Evolutionary conservation across 2,329 filamentous ascomycete species (phyloP).

Genomic region (Escovopsis sp.): DNA sequence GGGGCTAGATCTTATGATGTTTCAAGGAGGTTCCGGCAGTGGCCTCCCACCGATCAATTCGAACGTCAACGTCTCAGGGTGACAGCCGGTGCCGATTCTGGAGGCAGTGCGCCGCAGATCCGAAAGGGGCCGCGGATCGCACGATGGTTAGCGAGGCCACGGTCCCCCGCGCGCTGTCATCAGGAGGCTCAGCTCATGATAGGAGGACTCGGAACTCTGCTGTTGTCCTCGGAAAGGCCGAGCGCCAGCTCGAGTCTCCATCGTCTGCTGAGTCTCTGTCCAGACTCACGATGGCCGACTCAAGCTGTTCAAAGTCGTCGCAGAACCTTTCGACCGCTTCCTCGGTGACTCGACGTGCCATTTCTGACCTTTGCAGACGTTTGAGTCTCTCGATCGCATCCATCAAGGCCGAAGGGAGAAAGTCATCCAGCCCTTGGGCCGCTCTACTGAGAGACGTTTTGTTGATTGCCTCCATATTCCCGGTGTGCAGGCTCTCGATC

Average conservation of each 20-base stretch:
- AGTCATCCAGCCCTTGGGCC: conserved; percentile 72
- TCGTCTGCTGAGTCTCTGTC: conserved; percentile 18
- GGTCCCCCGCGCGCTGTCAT: no score
- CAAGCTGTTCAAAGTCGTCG: conserved; percentile 57
- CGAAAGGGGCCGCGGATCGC: no score
- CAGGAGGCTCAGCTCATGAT: background rate
- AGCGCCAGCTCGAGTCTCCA: conserved; percentile 13
- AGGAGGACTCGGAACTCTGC: conserved; percentile 46
- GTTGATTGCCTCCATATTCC: conserved; percentile 9
- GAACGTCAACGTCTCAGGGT: no score
- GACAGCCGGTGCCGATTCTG: no score
- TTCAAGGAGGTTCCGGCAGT: no score
- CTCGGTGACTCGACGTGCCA: conserved; percentile 66
- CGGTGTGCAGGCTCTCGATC: conserved; percentile 38
- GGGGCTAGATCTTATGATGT: no score
- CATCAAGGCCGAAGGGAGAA: conserved; percentile 83
- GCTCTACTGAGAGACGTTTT: conserved; percentile 40
- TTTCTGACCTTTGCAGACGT: conserved; percentile 52
- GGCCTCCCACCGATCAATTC: no score
- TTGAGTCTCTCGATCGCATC: conserved; percentile 76
- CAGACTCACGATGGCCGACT: conserved; percentile 31
- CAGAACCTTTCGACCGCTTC: conserved; percentile 76
- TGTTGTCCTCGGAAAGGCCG: conserved; percentile 42
- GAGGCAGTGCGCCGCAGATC: no score
- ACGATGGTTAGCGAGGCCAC: no score